Evolutionary conservation across 2,329 filamentous ascomycete species (phyloP), one percentile per base, ranked within the genome.

Genomic region (Phyllosticta citriasiana): DNA sequence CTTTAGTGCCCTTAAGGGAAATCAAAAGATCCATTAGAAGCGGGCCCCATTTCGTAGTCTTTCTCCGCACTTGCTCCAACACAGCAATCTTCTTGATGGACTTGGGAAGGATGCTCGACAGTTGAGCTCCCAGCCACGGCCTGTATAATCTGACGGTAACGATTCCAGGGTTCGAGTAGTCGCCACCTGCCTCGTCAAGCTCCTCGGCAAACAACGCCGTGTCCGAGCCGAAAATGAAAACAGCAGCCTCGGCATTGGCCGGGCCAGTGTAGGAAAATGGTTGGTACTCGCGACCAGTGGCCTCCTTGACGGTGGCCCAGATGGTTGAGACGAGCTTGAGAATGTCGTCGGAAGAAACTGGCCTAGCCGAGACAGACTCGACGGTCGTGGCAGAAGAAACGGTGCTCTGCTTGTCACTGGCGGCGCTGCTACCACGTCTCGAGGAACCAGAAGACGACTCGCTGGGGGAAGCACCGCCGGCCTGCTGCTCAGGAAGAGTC

Each of bases 11-110:
- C 75, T 89, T 92, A 64, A 96, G 76, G 14, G 92, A 93, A 57
- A 92, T 95, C 63, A 99, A 79, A 19, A 97, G 79, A 73, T 99
- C 94, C 65, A 99, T 83, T 66, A 99, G 84, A 4, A 95, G 80
- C 50, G 94, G 94, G 0, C 94, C 94, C 94, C 94, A 99, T 78
- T 88, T 95, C 3, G 94, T 99, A 0, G 94, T 97, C 79, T 94
- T 95, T 69, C 90, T 87, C 70, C 88, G 87, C 66, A 97, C 89
- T 76, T 97, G 94, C 78, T 99, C 94, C 24, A 99, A 77, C 6
- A 99, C 92, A 1, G 93, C 94, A 64, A 99, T 87, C 69, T 86
- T 86, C 80, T 93, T 95, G 66, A 97, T 82, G 0, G 89, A 88
- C 69, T 80, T 85, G 24, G 94, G 94, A 52, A 99, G 84, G 30